Conservation (phyloP, 352 stramenopile species). For the Blastocystis sp. region DNA sequence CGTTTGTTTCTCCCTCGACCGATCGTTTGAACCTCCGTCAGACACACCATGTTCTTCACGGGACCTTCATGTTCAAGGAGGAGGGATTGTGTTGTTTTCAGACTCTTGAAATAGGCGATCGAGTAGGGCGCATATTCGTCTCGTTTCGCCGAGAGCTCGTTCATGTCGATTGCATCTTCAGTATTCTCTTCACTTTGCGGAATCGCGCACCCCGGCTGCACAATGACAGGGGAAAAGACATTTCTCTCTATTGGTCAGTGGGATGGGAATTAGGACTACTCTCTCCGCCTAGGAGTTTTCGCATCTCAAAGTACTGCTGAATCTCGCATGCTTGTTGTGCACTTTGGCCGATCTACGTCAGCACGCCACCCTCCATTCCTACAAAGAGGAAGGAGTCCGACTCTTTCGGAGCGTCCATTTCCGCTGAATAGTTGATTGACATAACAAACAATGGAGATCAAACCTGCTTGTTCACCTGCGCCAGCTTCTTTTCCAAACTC, state of each 20-base stretch:
- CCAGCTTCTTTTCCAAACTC: too few relatives aligned
- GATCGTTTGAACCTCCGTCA: not conserved
- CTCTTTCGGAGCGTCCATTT: not conserved
- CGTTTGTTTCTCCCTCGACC: not conserved
- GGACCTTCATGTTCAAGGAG: slow-evolving; percentile 33
- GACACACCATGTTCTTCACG: not conserved
- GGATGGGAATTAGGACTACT: not conserved
- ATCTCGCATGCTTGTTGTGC: slow-evolving; percentile 8
- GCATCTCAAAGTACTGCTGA: slow-evolving; percentile 8
- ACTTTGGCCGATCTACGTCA: not conserved
- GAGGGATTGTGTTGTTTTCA: slow-evolving; percentile 5
- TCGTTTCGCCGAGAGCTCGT: not conserved
- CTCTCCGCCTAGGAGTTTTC: not conserved
- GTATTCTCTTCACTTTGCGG: not conserved
- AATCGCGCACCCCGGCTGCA: not conserved
- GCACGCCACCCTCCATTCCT: not conserved
- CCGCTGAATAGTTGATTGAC: not conserved
- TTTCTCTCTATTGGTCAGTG: not conserved
- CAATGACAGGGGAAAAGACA: not conserved
- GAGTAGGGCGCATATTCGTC: not conserved
- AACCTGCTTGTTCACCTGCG: too few relatives aligned
- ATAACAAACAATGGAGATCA: not conserved
- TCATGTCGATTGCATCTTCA: not conserved
- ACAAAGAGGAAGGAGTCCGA: slow-evolving; percentile 27
- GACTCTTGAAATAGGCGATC: not conserved